phyloP scores from a whole-genome alignment of 768 basidiomycete species.

The Russula griseocarnosa region DNA sequence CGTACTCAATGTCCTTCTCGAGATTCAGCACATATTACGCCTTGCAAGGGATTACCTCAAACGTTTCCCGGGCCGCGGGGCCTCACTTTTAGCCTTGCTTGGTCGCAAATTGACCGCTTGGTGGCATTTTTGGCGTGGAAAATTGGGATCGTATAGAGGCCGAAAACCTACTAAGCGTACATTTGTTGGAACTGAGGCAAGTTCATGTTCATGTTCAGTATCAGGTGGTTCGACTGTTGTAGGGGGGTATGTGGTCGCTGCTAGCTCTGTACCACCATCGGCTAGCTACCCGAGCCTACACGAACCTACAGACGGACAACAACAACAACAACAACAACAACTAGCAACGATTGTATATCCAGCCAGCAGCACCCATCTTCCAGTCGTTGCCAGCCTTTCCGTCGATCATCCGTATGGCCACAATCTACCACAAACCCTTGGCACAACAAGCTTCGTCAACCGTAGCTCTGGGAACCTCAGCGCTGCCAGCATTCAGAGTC shows the following conservation, averaged over 20 bases:
- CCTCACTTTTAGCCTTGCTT: neutral
- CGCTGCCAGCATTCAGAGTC: constrained; percentile 5
- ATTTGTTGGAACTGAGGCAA: neutral
- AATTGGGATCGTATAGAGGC: neutral
- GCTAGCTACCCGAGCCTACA: constrained; percentile 6
- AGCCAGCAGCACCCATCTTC: too few relatives aligned
- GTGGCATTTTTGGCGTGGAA: neutral
- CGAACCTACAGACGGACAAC: neutral
- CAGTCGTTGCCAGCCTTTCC: neutral
- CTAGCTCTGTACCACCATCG: constrained; percentile 12
- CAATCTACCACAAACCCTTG: neutral
- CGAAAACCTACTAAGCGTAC: neutral
- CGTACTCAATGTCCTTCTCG: constrained; percentile 8
- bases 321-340: neutral
- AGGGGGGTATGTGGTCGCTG: constrained; percentile 5
- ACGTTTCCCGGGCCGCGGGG: neutral
- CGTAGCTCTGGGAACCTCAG: constrained; percentile 8
- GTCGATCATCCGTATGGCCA: neutral
- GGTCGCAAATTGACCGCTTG: neutral
- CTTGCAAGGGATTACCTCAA: neutral
- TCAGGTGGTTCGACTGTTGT: neutral
- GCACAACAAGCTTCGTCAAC: neutral
- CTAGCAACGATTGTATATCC: neutral
- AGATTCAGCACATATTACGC: neutral
- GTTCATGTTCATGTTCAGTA: neutral